Conservation (phyloP, 192 early-diverging fungal genomes). For the Coemansia nantahalensis region DNA sequence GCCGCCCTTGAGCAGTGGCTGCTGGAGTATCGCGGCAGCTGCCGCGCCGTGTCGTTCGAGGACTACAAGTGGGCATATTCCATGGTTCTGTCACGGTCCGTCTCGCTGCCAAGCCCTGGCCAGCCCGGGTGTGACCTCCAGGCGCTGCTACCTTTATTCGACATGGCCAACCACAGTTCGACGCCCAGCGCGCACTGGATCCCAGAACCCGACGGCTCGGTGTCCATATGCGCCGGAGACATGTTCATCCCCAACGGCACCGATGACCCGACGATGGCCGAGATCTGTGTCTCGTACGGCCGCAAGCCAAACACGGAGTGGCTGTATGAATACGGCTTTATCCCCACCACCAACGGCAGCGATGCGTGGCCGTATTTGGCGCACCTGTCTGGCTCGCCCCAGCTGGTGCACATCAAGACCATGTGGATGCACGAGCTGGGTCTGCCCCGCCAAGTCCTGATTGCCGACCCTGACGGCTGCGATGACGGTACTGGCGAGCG, state of each 20-base stretch:
- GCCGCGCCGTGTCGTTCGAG: constrained; percentile 8
- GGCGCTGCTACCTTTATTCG: constrained; percentile 26
- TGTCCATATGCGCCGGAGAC: constrained; percentile 2
- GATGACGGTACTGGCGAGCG: not conserved
- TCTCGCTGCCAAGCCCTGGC: constrained; percentile 21
- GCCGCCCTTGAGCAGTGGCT: constrained; percentile 13
- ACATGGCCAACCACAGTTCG: constrained; percentile 38
- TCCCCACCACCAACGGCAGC: constrained; percentile 18
- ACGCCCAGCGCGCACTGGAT: constrained; percentile 22
- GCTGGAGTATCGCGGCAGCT: not conserved
- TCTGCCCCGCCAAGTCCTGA: constrained; percentile 13
- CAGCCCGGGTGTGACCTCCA: constrained; percentile 11
- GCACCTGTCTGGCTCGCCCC: constrained; percentile 8
- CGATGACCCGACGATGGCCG: not conserved
- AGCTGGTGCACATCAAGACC: constrained; percentile 17
- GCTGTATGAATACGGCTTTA: constrained; percentile 40
- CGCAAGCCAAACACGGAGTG: constrained; percentile 36
- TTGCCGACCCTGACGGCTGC: constrained; percentile 4
- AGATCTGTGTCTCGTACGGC: constrained; percentile 31
- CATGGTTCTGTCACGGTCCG: constrained; percentile 27
- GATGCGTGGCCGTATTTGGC: constrained; percentile 33
- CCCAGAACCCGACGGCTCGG: constrained; percentile 10
- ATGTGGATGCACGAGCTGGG: constrained; percentile 35
- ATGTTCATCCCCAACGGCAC: too few species aligned
- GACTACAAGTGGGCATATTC: constrained; percentile 29